Conservation (phyloP, 257 asterid species). For the Mentha longifolia region DNA sequence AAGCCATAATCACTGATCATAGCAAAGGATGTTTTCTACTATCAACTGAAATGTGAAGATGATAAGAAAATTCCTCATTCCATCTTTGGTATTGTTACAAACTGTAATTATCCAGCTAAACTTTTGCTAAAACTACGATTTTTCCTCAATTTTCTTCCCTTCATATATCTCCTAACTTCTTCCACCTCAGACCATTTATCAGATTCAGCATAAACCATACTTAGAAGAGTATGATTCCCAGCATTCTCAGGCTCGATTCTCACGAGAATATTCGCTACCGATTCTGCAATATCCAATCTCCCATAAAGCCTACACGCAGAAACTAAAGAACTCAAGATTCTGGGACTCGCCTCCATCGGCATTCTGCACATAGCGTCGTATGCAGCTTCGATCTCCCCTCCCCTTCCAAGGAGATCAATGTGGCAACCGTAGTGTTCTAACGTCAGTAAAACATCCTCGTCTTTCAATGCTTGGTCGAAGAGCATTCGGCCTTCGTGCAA, state of each 20-base stretch:
- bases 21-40: too few species aligned
- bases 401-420: constrained; percentile 74
- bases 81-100: not conserved
- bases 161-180: constrained; percentile 56
- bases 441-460: constrained; percentile 35
- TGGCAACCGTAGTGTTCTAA: constrained; percentile 70
- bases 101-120: constrained; percentile 33
- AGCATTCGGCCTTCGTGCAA: constrained; percentile 57
- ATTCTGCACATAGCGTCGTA: constrained; percentile 47
- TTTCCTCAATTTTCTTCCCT: constrained; percentile 45
- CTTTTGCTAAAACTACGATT: constrained; percentile 54
- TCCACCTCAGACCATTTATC: constrained; percentile 70
- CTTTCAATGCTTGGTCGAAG: constrained; percentile 46
- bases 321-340: constrained; percentile 59
- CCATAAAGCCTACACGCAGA: constrained; percentile 67
- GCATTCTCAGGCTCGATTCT: constrained; percentile 69
- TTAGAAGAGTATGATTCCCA: constrained; percentile 55
- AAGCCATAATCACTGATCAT: too few species aligned
- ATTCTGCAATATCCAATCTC: constrained; percentile 62
- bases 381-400: constrained; percentile 66
- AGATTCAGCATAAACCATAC: constrained; percentile 66
- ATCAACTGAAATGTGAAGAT: too few species aligned
- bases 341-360: constrained; percentile 45
- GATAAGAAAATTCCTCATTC: too few species aligned
- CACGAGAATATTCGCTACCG: constrained; percentile 48